Evolutionary conservation across 345 rosid species (phyloP).

Genomic region (Brassica juncea): DNA sequence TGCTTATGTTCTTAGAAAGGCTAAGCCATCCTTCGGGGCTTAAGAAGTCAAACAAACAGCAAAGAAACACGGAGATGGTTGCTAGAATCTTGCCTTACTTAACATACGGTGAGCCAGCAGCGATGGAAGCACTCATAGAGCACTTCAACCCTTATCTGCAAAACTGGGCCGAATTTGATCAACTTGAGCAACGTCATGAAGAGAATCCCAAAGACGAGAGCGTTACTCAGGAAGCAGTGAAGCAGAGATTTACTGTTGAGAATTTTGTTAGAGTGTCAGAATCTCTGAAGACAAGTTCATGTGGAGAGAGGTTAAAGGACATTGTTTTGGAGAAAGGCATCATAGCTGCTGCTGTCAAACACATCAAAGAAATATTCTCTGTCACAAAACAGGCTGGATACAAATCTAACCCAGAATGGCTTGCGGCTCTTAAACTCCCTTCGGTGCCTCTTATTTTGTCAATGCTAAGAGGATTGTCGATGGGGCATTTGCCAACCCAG

Average conservation of each 20-base stretch:
- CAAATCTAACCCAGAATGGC: constrained; percentile 75
- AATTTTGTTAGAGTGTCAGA: constrained; percentile 95
- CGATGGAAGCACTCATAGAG: constrained; percentile 94
- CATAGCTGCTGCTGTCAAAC: constrained; percentile 72
- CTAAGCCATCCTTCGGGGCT: constrained; percentile 80
- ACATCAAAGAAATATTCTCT: constrained; percentile 73
- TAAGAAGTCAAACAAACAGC: constrained; percentile 95
- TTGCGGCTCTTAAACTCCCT: constrained; percentile 70
- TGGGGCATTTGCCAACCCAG: constrained; percentile 92
- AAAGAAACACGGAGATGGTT: constrained; percentile 98
- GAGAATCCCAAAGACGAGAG: constrained; percentile 77
- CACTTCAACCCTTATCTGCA: constrained; percentile 85
- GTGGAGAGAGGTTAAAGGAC: constrained; percentile 95
- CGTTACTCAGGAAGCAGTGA: constrained; percentile 63
- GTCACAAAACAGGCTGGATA: constrained; percentile 78
- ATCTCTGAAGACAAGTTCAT: constrained; percentile 95
- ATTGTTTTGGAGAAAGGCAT: constrained; percentile 89
- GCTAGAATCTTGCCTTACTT: constrained; percentile 96
- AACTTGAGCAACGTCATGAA: constrained; percentile 66
- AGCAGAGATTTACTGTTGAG: constrained; percentile 79
- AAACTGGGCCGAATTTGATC: constrained; percentile 86
- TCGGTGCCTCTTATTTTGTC: constrained; percentile 91
- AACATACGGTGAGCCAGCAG: constrained; percentile 99
- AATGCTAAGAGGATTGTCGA: constrained; percentile 94
- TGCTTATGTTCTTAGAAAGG: constrained; percentile 93